Evolutionary conservation across 768 basidiomycete genomes (phyloP).

Genomic region (Lactarius hatsudake): DNA sequence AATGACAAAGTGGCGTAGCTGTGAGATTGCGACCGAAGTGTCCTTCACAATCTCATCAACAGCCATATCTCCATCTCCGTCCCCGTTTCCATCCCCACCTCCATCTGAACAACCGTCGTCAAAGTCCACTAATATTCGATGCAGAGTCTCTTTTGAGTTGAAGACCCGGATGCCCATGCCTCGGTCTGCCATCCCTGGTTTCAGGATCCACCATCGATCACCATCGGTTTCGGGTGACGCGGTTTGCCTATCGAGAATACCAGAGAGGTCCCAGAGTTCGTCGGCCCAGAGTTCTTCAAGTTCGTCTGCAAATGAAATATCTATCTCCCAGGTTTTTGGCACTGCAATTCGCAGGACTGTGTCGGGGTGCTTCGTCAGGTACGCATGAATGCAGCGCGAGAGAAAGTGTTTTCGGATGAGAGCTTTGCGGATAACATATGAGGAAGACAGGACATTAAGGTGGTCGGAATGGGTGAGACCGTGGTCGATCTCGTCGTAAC

Average conservation of each 20-base stretch:
- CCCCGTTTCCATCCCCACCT: conserved; percentile 34
- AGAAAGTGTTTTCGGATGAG: conserved; percentile 95
- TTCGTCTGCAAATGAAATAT: conserved; percentile 89
- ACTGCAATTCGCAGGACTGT: conserved; percentile 54
- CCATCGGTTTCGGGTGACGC: conserved; percentile 13
- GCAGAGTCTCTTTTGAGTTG: conserved; percentile 67
- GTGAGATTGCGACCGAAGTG: conserved; percentile 74
- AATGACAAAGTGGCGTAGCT: conserved; percentile 92
- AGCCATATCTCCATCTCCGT: conserved; percentile 33
- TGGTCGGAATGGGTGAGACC: conserved; percentile 57
- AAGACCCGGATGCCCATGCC: conserved; percentile 95
- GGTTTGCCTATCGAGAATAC: conserved; percentile 45
- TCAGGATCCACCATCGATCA: conserved; percentile 85
- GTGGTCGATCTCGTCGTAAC: conserved; percentile 86
- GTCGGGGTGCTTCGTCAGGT: conserved; percentile 64
- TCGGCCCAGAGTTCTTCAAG: conserved; percentile 91
- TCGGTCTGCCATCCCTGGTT: conserved; percentile 96
- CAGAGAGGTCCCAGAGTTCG: conserved; percentile 85
- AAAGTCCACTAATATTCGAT: conserved; percentile 76
- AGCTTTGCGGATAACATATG: conserved; percentile 87
- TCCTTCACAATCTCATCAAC: conserved; percentile 18
- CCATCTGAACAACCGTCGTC: conserved; percentile 56
- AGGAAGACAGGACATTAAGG: conserved; percentile 61
- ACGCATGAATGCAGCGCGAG: conserved; percentile 67
- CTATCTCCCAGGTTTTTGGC: conserved; percentile 80